Conservation (phyloP, 2,329 filamentous ascomycete species). For the Macrophomina pseudophaseolina region DNA sequence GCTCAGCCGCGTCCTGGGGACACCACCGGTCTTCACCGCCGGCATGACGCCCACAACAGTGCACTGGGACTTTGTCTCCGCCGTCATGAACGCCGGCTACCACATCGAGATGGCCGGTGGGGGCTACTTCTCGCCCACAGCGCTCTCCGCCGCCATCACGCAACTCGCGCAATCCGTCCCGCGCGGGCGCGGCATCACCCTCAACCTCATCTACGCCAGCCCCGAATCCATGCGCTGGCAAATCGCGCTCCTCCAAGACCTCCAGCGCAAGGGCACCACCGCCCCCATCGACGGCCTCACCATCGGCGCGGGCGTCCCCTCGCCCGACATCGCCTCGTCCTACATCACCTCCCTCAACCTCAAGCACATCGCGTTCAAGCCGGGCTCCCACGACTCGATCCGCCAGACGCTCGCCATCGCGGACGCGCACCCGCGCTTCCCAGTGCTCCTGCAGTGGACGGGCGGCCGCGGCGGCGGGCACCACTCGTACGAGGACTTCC, state of each 20-base stretch:
- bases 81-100: constrained; percentile 94
- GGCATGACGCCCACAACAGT: constrained; percentile 94
- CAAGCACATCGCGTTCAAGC: constrained; percentile 95
- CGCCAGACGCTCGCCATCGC: constrained; percentile 91
- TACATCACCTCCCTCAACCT: constrained; percentile 86
- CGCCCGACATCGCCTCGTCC: constrained; percentile 88
- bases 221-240: constrained; percentile 92
- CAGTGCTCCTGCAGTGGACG: constrained; percentile 93
- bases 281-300: constrained; percentile 85
- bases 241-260: constrained; percentile 79
- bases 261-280: constrained; percentile 77
- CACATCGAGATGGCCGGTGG: constrained; percentile 89
- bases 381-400: constrained; percentile 85
- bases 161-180: constrained; percentile 87
- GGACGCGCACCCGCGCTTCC: constrained; percentile 90
- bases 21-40: constrained; percentile 87
- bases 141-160: constrained; percentile 79
- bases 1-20: constrained; percentile 84
- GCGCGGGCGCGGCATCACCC: constrained; percentile 82
- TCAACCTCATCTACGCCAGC: constrained; percentile 92
- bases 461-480: constrained; percentile 92
- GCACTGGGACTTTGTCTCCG: constrained; percentile 88
- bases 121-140: constrained; percentile 83
- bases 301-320: constrained; percentile 91
- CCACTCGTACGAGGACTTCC: constrained; percentile 95